Evolutionary conservation across 768 basidiomycete genomes (phyloP).

Genomic region (Lyophyllum shimeji): DNA sequence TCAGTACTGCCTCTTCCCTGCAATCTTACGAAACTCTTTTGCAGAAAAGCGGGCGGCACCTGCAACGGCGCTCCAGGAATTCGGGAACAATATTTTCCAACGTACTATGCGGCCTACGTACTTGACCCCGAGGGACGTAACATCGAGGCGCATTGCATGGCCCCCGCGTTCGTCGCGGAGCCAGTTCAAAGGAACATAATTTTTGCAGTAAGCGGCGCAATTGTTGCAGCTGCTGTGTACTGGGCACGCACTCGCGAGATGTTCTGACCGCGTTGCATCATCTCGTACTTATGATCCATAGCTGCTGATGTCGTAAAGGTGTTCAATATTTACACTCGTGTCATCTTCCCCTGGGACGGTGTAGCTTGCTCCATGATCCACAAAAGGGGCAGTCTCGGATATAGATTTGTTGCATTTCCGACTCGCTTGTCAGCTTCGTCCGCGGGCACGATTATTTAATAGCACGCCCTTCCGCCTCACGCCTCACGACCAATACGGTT

Average conservation of each 20-base stretch:
- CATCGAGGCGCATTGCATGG: slow-evolving; percentile 3
- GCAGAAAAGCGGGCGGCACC: slow-evolving; percentile 1
- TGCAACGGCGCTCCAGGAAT: slow-evolving; percentile 5
- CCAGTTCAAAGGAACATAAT: background rate
- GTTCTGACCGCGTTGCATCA: background rate
- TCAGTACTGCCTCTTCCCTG: background rate
- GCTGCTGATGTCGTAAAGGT: background rate
- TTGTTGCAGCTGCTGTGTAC: background rate
- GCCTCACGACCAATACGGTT: too few relatives aligned
- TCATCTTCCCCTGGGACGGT: too few relatives aligned
- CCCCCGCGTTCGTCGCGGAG: slow-evolving; percentile 2
- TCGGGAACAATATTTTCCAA: slow-evolving; percentile 5
- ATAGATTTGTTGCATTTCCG: too few relatives aligned
- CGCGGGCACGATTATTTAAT: too few relatives aligned
- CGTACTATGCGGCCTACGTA: slow-evolving; percentile 4
- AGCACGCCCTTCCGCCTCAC: too few relatives aligned
- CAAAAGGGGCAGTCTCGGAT: too few relatives aligned
- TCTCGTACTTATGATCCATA: too few relatives aligned
- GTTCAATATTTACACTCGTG: too few relatives aligned
- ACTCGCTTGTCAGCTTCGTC: too few relatives aligned
- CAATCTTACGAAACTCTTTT: background rate
- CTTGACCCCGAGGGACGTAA: slow-evolving; percentile 5
- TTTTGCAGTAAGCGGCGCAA: background rate
- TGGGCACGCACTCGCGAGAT: background rate
- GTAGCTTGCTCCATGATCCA: too few relatives aligned